Conservation (phyloP, 2,329 filamentous ascomycete species). For the Lachnellula willkommii region DNA sequence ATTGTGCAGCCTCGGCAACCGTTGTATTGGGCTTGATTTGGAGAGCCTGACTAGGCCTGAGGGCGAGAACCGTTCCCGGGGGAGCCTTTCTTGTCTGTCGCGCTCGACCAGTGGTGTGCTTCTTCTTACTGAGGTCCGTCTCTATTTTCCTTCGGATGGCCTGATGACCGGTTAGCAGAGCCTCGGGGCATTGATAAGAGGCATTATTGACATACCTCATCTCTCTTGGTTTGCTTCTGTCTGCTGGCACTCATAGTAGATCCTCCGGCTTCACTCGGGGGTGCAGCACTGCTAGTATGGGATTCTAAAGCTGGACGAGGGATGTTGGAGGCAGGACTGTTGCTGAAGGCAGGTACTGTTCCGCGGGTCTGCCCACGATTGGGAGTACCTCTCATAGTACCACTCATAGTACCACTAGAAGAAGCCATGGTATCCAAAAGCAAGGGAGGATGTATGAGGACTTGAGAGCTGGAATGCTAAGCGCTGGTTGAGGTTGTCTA, state of each 20-base stretch:
- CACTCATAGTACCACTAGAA: conserved; percentile 49
- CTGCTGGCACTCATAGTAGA: conserved; percentile 87
- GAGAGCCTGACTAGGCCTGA: conserved; percentile 90
- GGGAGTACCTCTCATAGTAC: conserved; percentile 65
- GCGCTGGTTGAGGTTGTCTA: conserved; percentile 11
- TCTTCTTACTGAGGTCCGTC: conserved; percentile 97
- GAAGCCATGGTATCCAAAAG: conserved; percentile 26
- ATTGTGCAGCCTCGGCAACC: conserved; percentile 90
- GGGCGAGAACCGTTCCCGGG: conserved; percentile 88
- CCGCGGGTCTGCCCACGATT: conserved; percentile 55
- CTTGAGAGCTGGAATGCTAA: conserved; percentile 11
- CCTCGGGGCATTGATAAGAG: conserved; percentile 1
- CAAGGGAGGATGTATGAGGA: conserved; percentile 1
- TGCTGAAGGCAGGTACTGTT: conserved; percentile 50
- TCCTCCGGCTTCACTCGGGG: conserved; percentile 46
- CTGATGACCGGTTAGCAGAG: conserved; percentile 43
- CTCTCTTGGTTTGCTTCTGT: conserved; percentile 93
- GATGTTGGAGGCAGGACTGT: conserved; percentile 62
- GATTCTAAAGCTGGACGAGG: conserved; percentile 66
- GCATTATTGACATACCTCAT: conserved; percentile 65
- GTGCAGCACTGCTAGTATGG: conserved; percentile 34
- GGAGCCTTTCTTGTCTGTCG: conserved; percentile 88
- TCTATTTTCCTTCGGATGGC: conserved; percentile 96
- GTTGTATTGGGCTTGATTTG: conserved; percentile 96
- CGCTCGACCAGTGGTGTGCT: conserved; percentile 69